A percentile compares a stretch with the other conserved stretches of the same genome.
These are phyloP conservation scores for Fragilaria crotonensis DNA, from an alignment of 108 stramenopile genomes.

Conservation along the genomic window DNA sequence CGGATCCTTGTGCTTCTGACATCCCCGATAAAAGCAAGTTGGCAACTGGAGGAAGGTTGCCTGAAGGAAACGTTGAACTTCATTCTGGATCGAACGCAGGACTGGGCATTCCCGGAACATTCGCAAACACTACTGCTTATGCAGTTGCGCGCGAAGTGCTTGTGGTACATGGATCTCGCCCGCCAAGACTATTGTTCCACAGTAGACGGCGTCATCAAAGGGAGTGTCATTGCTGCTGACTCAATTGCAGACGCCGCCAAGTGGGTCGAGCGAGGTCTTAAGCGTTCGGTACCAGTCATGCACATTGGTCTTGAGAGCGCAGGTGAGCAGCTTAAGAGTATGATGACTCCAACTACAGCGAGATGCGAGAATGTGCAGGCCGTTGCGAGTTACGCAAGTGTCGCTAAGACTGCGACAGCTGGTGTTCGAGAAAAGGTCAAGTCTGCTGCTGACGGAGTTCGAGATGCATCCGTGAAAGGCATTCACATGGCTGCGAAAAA, in stretches of 20 bases:
- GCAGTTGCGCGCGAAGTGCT: background rate
- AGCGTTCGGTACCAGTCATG: slow-evolving; percentile 6
- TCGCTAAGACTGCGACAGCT: slow-evolving; percentile 17
- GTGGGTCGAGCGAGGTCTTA: slow-evolving; percentile 23
- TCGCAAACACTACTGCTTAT: background rate
- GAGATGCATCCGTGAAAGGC: slow-evolving; percentile 13
- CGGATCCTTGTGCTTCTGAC: background rate
- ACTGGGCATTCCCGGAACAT: background rate
- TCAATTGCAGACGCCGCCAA: slow-evolving; percentile 23
- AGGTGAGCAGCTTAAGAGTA: slow-evolving; percentile 15
- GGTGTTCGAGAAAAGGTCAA: slow-evolving; percentile 10
- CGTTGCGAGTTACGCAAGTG: slow-evolving; percentile 14
- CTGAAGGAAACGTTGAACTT: background rate
- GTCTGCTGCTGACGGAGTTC: slow-evolving; percentile 4
- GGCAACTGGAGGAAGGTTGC: background rate
- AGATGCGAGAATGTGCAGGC: slow-evolving; percentile 14
- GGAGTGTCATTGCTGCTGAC: slow-evolving; percentile 17
- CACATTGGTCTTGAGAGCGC: slow-evolving; percentile 10
- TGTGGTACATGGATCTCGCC: background rate
- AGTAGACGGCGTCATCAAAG: slow-evolving; percentile 11
- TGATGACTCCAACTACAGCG: slow-evolving; percentile 1
- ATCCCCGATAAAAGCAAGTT: background rate
- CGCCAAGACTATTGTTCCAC: background rate
- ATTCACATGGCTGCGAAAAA: slow-evolving; percentile 11
- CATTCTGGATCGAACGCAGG: background rate